Base-by-base conservation (phyloP, 306 rosid species). In the Prinsepia uniflora region DNA sequence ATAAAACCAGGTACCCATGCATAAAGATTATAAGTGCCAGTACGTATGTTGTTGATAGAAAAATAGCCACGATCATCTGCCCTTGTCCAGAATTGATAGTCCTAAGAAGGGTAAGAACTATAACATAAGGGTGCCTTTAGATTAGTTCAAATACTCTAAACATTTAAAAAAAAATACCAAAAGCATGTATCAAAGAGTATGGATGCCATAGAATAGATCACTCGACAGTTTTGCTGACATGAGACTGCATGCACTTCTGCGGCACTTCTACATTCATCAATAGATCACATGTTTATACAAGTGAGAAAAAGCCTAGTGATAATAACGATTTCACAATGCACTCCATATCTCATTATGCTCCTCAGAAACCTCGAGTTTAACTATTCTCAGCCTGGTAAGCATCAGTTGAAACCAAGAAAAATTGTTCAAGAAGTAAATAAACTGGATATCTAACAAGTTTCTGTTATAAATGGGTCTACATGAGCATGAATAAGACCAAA, bases 1-100 rank as follows among this genome's bases (percentile, higher is more conserved):
- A 94, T 84, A 71, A 84, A 85, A 69, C 98, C 96, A 60, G 96
- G 95, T 12, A 90, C 92, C 98, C 98, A 94, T 30, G 98, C 96
- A 67, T 83, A 90, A 43, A 90, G 76, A 83, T 90, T 89, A 56
- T 94, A 94, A 59, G 86, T 80, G 2, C 98, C 96, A 22, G 81
- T 73, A 46, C 78, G 88, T 56, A 87, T 61, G 73, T 87, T 82
- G 65, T 57, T 79, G 36, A 94, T 84, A 44, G 79, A 73, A 79
- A 94, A 94, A 74, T 79, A 81, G 10, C 98, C 98, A 65, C 82
- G 75, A 56, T 86, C 86, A 13, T 90, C 92, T 70, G 95, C 92
- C 71, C 68, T 75, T 0, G 82, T 72, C 96, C 97, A 94, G 81
- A 90, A 94, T 73, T 94, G 98, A 76, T 94, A 94, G 70, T 79